Base-by-base conservation (phyloP, 1,284 basidiomycete genomes). In the Vanrija humicola region DNA sequence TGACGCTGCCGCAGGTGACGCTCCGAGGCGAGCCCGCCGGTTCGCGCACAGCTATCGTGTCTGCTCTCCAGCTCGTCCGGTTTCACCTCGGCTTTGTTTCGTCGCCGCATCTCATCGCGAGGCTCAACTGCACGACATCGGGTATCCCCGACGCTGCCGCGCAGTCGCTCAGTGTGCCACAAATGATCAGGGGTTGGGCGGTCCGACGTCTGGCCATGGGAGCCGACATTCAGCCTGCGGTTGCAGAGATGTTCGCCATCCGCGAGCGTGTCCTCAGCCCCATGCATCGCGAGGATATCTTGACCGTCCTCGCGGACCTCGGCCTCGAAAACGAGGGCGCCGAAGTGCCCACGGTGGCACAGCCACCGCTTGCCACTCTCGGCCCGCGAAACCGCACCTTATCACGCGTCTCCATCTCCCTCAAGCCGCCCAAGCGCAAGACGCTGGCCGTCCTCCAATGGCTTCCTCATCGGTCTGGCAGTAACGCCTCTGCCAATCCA, bases 41-140 rank as follows among this genome's bases (percentile, higher is more conserved):
- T 51, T 39, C 59, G 6, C 55, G 53, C 14, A 26, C 52, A 3
- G 34, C 46, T n/a, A 59, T 68, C 38, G 21, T 69, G n/a, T 59
- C 65, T 15, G 54, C 62, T 7, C 42, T 73, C 18, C 64, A 66
- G 14, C 44, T 50, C 9, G 34, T 70, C 48, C 61, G 71, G 18
- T 67, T 65, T 54, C 40, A 56, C 14, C 64, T 72, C 25, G 71
- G 71, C 23, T 59, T 73, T 25, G 56, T 67, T 42, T 56, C 64
- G 14, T 52, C 56, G 12, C 39, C 54, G 12, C 67, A 70, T 28
- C 64, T 73, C 28, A 51, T 63, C 45, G 51, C 56, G 10, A 52
- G 57, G 16, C 52, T 70, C 56, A 65, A 68, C 52, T 26, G 63
- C 25, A 18, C 63, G 43, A 39, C 46, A 4, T 12, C 34, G 34